A percentile compares a stretch with the other conserved stretches of the same genome.
Conservation (phyloP, 2,329 filamentous ascomycete species). For the Rhynchosporium secalis region DNA sequence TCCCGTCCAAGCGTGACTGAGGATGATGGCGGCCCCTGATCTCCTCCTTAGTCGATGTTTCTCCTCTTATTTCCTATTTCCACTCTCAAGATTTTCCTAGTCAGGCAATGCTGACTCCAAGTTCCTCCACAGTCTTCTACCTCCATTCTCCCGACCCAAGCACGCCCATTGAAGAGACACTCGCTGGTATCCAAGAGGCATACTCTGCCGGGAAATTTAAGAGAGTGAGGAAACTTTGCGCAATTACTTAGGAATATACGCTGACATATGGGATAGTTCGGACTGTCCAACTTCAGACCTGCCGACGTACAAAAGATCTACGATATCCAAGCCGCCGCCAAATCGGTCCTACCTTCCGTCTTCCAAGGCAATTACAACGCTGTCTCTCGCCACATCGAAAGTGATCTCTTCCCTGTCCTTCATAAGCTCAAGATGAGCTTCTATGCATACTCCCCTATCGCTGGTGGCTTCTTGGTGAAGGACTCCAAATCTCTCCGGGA, state of each 20-base stretch:
- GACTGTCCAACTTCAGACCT: conserved; percentile 40
- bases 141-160: conserved; percentile 41
- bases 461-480: conserved; percentile 60
- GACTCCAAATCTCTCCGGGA: conserved; percentile 16
- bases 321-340: conserved; percentile 35
- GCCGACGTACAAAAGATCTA: conserved; percentile 38
- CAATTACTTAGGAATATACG: conserved; percentile 43
- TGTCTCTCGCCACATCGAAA: conserved; percentile 54
- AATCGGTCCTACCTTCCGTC: conserved; percentile 39
- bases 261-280: conserved; percentile 38
- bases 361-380: conserved; percentile 42
- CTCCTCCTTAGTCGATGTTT: too few species aligned
- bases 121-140: conserved; percentile 47
- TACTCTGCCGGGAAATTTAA: conserved; percentile 41
- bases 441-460: conserved; percentile 63
- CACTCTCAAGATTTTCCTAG: too few species aligned
- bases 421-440: conserved; percentile 36
- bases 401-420: conserved; percentile 59
- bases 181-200: conserved; percentile 39
- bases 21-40: too few species aligned
- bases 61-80: too few species aligned
- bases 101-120: too few species aligned
- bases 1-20: too few species aligned
- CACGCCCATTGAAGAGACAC: conserved; percentile 40
- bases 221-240: conserved; percentile 51